Evolutionary conservation across 495 filamentous ascomycete genomes (phyloP), one percentile per base, ranked within the genome.

Genomic region (Aspergillus nidulans): DNA sequence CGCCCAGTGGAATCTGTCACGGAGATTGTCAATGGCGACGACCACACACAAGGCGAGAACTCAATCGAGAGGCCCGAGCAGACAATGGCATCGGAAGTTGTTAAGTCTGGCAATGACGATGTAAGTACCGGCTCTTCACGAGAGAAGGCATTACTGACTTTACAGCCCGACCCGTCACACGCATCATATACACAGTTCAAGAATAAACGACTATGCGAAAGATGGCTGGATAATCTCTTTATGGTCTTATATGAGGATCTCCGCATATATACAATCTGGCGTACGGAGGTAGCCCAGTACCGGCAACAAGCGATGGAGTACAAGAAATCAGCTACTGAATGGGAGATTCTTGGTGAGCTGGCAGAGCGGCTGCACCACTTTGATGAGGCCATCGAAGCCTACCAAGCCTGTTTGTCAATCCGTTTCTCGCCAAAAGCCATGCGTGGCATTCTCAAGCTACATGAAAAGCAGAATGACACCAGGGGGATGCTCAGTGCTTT

Each of bases 171-270:
- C 55, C 69, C 77, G 21, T 73, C 76, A 1, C 74, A 81, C 50
- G 53, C 62, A 21, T 63, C 74, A 49, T 87, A 85, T 64, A 80
- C 83, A 8, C 81, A 85, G 54, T 89, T 98, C 66, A 91, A 90
- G 56, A 94, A 97, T 72, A 98, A 98, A 74, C 87, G 94, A 1
- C 83, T 98, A 4, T 98, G 94, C 64, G 94, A 98, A 66, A 83
- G 94, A 57, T 98, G 94, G 94, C 82, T 98, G 2, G 94, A 98
- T 70, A 97, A 95, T 60, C 82, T 98, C 28, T 97, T 98, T 76
- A 98, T 98, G 94, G 92, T 97, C 0, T 81, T 97, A 1, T 98
- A 97, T 65, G 94, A 98, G 69, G 94, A 98, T 64, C 82, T 98
- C 9, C 89, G 94, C 25, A 91, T 98, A 52, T 98, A 97, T 73